phyloP scores from a whole-genome alignment of 108 stramenopile species.

The Mediolabrus comicus region DNA sequence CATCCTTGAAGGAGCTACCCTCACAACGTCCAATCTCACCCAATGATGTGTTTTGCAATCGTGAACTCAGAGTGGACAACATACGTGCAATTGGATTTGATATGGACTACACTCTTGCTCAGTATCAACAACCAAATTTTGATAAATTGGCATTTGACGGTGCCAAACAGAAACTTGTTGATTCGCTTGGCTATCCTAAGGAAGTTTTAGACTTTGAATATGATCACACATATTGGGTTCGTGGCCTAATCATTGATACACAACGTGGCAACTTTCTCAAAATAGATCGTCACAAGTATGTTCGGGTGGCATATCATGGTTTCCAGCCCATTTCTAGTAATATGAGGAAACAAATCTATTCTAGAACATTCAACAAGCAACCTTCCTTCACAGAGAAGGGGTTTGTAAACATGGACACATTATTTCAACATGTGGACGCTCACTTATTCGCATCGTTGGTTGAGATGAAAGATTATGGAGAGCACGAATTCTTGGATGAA shows the following conservation, averaged over 20 bases:
- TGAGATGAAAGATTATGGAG: slow-evolving; percentile 83
- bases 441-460: slow-evolving; percentile 86
- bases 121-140: slow-evolving; percentile 90
- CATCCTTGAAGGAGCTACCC: slow-evolving; percentile 43
- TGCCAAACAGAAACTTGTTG: slow-evolving; percentile 89
- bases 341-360: slow-evolving; percentile 77
- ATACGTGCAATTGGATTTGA: slow-evolving; percentile 92
- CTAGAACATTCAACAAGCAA: slow-evolving; percentile 78
- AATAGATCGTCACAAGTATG: slow-evolving; percentile 96
- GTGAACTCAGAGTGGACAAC: slow-evolving; percentile 82
- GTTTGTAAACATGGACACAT: slow-evolving; percentile 92
- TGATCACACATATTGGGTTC: slow-evolving; percentile 76
- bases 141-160: slow-evolving; percentile 94
- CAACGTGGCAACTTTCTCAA: slow-evolving; percentile 93
- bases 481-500: slow-evolving; percentile 72
- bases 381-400: slow-evolving; percentile 84
- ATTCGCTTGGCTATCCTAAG: slow-evolving; percentile 82
- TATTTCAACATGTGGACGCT: slow-evolving; percentile 89
- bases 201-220: slow-evolving; percentile 86
- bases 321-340: slow-evolving; percentile 66
- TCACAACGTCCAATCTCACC: slow-evolving; percentile 48
- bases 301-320: slow-evolving; percentile 92
- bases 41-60: slow-evolving; percentile 89
- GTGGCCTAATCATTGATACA: slow-evolving; percentile 95
- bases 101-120: slow-evolving; percentile 96